A percentile compares a stretch with the other conserved stretches of the same genome.
phyloP scores from a whole-genome alignment of 805 yeast species.

The Schizosaccharomyces pombe region DNA sequence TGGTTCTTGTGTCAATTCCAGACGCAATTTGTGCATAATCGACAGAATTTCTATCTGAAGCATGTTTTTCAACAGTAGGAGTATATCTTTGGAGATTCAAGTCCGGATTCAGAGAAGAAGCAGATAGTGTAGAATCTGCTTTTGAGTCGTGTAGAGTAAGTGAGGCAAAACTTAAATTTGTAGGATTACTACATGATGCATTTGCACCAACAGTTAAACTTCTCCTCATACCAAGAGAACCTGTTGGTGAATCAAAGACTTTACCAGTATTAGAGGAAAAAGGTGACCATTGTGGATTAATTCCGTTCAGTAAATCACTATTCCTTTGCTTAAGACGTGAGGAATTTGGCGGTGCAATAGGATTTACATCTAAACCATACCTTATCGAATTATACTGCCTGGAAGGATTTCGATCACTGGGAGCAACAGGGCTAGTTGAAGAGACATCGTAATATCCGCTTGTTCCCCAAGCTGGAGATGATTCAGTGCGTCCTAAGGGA shows the following conservation, averaged over 20 bases:
- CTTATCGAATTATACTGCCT: neutral
- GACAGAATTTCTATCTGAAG: slow-evolving; percentile 14
- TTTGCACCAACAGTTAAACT: neutral
- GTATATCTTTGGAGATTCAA: neutral
- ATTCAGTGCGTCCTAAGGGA: slow-evolving; percentile 1
- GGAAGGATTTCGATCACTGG: neutral
- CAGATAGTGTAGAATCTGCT: neutral
- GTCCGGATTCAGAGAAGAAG: neutral
- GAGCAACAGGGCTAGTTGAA: neutral
- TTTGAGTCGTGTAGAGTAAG: neutral
- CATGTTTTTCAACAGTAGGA: neutral
- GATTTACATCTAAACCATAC: neutral
- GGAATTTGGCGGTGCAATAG: neutral
- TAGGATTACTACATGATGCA: neutral
- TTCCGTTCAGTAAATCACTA: neutral
- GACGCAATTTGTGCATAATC: slow-evolving; percentile 20
- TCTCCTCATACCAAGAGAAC: neutral
- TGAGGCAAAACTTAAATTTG: slow-evolving; percentile 1
- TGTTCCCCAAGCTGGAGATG: slow-evolving; percentile 1
- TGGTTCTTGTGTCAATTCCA: slow-evolving; percentile 24
- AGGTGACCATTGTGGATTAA: neutral
- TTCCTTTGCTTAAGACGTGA: neutral
- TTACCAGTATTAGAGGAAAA: neutral
- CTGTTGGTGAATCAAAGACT: no score
- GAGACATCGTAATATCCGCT: neutral